Percentiles rank a stretch among this genome's conserved stretches.
Conservation (phyloP, 257 asterid genomes). For the Anisodus acutangulus region DNA sequence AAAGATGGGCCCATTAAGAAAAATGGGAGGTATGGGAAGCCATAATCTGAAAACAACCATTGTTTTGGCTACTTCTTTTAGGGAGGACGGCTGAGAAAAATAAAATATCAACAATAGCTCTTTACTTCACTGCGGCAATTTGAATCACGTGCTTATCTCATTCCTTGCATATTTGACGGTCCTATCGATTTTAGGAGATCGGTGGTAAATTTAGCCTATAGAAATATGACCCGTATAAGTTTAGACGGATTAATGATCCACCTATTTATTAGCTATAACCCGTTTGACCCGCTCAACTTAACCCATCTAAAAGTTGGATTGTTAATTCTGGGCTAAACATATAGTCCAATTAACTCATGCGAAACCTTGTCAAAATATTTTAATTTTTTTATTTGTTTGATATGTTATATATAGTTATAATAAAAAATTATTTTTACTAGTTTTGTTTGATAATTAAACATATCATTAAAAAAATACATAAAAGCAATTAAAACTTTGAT, state of each 20-base stretch:
- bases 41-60: not conserved
- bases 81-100: not conserved
- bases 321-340: not conserved
- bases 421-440: no score
- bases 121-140: not conserved
- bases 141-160: not conserved
- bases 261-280: not conserved
- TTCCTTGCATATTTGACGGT: not conserved
- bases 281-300: not conserved
- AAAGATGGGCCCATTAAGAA: not conserved
- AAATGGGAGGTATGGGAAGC: conserved; percentile 24
- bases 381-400: not conserved
- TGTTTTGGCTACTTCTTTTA: not conserved
- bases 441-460: no score
- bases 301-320: not conserved
- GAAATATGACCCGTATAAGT: not conserved
- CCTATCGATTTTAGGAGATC: not conserved
- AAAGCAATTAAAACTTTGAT: no score
- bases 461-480: no score
- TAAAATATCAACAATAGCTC: not conserved
- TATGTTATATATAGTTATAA: not conserved
- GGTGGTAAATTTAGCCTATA: not conserved
- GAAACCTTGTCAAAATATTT: not conserved
- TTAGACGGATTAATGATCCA: not conserved
- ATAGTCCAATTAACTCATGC: not conserved